Base-by-base conservation (phyloP, 495 filamentous ascomycete genomes). In the Hyphodiscus hymeniophilus region DNA sequence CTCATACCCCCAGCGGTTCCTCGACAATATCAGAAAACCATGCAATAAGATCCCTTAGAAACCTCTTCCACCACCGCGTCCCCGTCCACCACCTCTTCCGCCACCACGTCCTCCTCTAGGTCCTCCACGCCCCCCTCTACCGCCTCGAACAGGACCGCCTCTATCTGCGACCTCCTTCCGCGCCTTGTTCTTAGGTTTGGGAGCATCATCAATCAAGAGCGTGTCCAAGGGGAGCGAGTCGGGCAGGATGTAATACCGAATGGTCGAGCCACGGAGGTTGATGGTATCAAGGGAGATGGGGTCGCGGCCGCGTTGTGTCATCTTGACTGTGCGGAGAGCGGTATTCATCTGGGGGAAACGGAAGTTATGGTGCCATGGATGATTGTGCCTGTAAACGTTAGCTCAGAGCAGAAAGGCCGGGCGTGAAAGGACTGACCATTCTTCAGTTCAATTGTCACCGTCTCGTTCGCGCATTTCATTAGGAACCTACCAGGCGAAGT, bases 121-220 rank as follows among this genome's bases (percentile, higher is more conserved):
- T 46, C 84, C 69, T 24, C 77, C 67, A 33, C 75, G 66, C 40
- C 76, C 74, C 34, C n/a, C n/a, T 48, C 75, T 70, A 38, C 80
- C 78, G 52, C 80, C 75, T 13, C 81, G 71, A 11, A 32, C 56
- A n/a, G n/a, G n/a, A 18, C 71, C 69, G 18, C 83, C 82, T 44
- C 79, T 69, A 55, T 86, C 85, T 23, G 80, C 73, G 7, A 54
- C 70, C 68, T 98, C 94, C 74, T 98, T 98, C 60, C 92, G 74
- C 23, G 92, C 91, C 80, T 97, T 97, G 68, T 98, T 97, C 81
- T 97, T 97, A 41, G 92, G 91, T 71, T 98, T 98, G 26, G 90
- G 88, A 44, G 88, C 81, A 65, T 98, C 92, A 59, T 98, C 92
- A 48, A 98, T 88, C 12, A 98, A 72, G 26, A 98, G 76, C 12